Percentiles rank a stretch among this genome's conserved stretches.
Conservation (phyloP, 345 rosid species). For the Salix arbutifolia region DNA sequence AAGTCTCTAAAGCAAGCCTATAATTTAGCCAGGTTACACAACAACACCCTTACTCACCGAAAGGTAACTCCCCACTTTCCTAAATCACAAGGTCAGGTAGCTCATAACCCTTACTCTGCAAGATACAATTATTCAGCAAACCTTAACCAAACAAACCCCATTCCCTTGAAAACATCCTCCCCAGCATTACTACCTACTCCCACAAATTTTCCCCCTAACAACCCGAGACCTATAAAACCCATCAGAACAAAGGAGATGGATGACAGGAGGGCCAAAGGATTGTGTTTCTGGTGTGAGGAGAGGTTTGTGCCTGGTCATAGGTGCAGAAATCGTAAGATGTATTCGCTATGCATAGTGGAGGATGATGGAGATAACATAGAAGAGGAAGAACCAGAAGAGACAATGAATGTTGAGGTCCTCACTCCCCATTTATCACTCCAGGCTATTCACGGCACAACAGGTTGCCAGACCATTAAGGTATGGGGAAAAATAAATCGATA, state of each 20-base stretch:
- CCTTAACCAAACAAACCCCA: no score
- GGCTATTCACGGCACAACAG: fast-evolving
- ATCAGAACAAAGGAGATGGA: no score
- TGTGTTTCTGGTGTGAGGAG: background rate
- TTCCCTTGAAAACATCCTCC: fast-evolving
- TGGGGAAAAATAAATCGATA: background rate
- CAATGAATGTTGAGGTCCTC: background rate
- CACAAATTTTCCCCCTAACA: no score
- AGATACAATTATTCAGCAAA: no score
- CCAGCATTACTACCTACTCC: background rate
- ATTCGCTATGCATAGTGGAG: no score
- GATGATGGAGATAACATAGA: background rate
- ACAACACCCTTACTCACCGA: no score
- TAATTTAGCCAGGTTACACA: no score
- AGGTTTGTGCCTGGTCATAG: background rate
- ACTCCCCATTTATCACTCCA: background rate
- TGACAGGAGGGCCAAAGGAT: background rate
- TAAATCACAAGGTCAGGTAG: fast-evolving
- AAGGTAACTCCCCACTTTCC: background rate
- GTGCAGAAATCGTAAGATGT: background rate
- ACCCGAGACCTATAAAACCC: no score
- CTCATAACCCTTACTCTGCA: background rate
- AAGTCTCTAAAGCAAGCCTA: no score
- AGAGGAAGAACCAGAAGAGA: background rate
- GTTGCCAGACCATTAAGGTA: background rate